Evolutionary conservation across 2,329 filamentous ascomycete genomes (phyloP).

Genomic region (Plenodomus lindquistii): DNA sequence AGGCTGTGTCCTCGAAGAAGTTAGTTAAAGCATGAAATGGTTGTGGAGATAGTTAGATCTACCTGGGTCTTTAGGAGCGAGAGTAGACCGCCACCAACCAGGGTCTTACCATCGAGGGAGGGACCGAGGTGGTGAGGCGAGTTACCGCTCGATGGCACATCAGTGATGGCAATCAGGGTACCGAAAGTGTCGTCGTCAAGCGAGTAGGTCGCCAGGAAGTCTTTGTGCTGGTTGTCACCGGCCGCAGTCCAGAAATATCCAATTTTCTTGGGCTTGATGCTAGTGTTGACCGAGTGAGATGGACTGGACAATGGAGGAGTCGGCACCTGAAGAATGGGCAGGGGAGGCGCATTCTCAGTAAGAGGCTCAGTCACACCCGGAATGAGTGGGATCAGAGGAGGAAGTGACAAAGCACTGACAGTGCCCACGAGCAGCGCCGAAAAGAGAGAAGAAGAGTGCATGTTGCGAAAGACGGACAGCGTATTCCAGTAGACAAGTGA

Average conservation of each 20-base stretch:
- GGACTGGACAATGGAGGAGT: conserved; percentile 61
- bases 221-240: conserved; percentile 62
- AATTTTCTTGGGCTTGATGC: conserved; percentile 67
- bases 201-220: conserved; percentile 63
- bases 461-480: conserved; percentile 11
- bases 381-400: conserved; percentile 62
- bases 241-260: conserved; percentile 67
- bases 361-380: conserved; percentile 63
- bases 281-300: conserved; percentile 54
- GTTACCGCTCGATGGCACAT: conserved; percentile 63
- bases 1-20: conserved; percentile 59
- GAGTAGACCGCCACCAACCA: conserved; percentile 62
- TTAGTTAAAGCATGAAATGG: background rate
- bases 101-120: conserved; percentile 60
- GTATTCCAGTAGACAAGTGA: background rate
- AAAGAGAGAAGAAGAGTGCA: conserved; percentile 28
- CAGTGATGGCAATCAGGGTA: conserved; percentile 61
- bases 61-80: conserved; percentile 61
- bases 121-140: conserved; percentile 63
- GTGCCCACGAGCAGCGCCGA: conserved; percentile 21
- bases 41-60: conserved; percentile 1
- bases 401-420: conserved; percentile 46
- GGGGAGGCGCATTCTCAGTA: conserved; percentile 54
- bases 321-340: conserved; percentile 63
- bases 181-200: conserved; percentile 67